Evolutionary conservation across 2,329 filamentous ascomycete genomes (phyloP), one percentile per base, ranked within the genome.

Genomic region (Phialophora expanda): DNA sequence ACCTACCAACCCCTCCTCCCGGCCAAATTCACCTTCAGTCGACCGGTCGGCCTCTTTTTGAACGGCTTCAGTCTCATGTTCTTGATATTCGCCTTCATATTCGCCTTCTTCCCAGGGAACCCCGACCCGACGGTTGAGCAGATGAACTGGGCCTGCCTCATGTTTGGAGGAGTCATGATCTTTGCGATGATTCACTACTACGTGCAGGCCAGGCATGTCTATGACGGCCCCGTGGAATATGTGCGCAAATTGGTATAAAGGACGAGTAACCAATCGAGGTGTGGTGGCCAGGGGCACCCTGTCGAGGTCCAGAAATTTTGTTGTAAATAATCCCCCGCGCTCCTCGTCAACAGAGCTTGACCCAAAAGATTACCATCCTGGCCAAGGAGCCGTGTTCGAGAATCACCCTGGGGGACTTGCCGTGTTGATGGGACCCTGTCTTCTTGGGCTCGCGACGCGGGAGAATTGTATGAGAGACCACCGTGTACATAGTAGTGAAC

Each of bases 11-110:
- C 74, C 0, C 71, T 82, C 0, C 78, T 78, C 0, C 74, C 72
- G 0, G 73, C 74, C 8, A 73, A 75, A 26, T 82, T 75, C 77
- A 75, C 69, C 46, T 75, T 83, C 11, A 78, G 80, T 0, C 70
- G 70, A 7, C 48, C 64, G 8, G 76, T 73, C 50, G 79, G 80
- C 0, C 69, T 81, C 1, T 67, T 74, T 20, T 65, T 82, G 61
- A 82, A 83, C 61, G 73, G 77, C 14, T 62, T 73, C 34, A 75
- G 72, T 4, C 50, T 74, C 2, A 7, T 74, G 2, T 75, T 75
- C 56, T 59, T 75, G n/a, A 44, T 59, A 0, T 59, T 73, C 53
- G 66, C 72, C 1, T 74, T 72, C 54, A 57, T 73, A 17, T 71
- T 74, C 26, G 72, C 68, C 46, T 76, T 76, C 61, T 76, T 75